Evolutionary conservation across 1,284 basidiomycete genomes (phyloP).

Genomic region (Athelia sp.): DNA sequence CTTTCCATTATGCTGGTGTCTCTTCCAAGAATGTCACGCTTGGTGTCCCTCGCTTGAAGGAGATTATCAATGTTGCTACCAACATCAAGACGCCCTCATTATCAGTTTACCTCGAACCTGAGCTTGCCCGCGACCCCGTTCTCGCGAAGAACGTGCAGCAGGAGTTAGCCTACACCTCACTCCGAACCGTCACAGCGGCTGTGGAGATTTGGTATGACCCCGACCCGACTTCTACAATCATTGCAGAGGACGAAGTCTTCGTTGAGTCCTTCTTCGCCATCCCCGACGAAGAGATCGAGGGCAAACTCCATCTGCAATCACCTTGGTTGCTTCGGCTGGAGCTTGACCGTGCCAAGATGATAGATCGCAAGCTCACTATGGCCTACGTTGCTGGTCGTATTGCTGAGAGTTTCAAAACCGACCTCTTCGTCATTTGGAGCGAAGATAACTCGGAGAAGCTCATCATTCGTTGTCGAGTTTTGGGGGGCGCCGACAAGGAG

Average conservation of each 20-base stretch:
- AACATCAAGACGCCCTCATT: conserved; percentile 99
- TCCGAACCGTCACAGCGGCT: conserved; percentile 92
- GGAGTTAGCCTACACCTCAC: conserved; percentile 90
- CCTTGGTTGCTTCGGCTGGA: conserved; percentile 98
- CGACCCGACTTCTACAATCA: conserved; percentile 86
- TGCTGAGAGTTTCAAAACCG: conserved; percentile 91
- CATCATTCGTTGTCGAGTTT: conserved; percentile 93
- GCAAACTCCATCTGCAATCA: conserved; percentile 88
- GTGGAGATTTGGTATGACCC: conserved; percentile 99
- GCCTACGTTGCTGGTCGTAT: conserved; percentile 93
- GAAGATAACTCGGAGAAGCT: conserved; percentile 99
- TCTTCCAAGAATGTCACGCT: conserved; percentile 97
- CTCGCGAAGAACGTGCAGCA: conserved; percentile 88
- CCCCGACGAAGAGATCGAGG: conserved; percentile 94
- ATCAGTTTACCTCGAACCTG: conserved; percentile 81
- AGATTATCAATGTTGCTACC: conserved; percentile 98
- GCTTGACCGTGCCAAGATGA: conserved; percentile 96
- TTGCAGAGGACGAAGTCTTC: conserved; percentile 94
- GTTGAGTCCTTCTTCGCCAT: conserved; percentile 99
- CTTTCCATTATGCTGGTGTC: conserved; percentile 99
- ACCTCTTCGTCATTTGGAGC: conserved; percentile 97
- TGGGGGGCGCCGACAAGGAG: conserved; percentile 80
- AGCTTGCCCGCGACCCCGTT: conserved; percentile 57
- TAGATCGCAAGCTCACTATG: conserved; percentile 96
- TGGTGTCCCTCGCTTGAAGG: conserved; percentile 96